Conservation (phyloP, 2,329 filamentous ascomycete genomes). For the Chaetomiaceae sp. region DNA sequence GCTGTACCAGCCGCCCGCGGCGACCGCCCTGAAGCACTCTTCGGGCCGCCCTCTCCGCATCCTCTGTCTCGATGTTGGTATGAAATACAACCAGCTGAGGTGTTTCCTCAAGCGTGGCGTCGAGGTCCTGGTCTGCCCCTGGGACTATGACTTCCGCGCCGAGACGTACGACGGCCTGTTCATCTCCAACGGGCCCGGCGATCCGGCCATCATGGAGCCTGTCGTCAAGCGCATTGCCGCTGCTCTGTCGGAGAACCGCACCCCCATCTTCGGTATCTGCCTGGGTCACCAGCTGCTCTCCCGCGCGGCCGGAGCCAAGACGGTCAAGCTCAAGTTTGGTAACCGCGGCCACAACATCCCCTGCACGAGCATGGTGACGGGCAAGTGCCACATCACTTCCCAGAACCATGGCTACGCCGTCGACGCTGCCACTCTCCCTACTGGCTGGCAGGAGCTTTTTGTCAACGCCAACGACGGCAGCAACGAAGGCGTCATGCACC, state of each 20-base stretch:
- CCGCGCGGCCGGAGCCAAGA: conserved; percentile 63
- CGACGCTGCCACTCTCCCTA: conserved; percentile 67
- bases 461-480: conserved; percentile 97
- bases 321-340: conserved; percentile 97
- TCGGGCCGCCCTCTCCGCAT: conserved; percentile 84
- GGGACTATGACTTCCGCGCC: conserved; percentile 88
- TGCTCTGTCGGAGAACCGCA: conserved; percentile 49
- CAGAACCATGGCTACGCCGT: conserved; percentile 98
- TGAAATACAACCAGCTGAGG: conserved; percentile 97
- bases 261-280: conserved; percentile 67
- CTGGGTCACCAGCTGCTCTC: conserved; percentile 79
- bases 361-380: conserved; percentile 91
- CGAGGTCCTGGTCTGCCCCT: conserved; percentile 90
- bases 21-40: conserved; percentile 73
- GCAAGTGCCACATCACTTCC: conserved; percentile 97
- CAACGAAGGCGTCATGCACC: conserved; percentile 95
- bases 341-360: conserved; percentile 99
- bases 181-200: conserved; percentile 95
- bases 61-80: conserved; percentile 89
- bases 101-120: conserved; percentile 89
- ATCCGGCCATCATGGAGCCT: conserved; percentile 76
- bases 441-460: conserved; percentile 88
- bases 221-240: conserved; percentile 76
- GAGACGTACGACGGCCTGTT: conserved; percentile 94
- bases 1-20: conserved; percentile 68